Evolutionary conservation across 495 filamentous ascomycete genomes (phyloP), one percentile per base, ranked within the genome.

Genomic region (Penicillium cosmopolitanum): DNA sequence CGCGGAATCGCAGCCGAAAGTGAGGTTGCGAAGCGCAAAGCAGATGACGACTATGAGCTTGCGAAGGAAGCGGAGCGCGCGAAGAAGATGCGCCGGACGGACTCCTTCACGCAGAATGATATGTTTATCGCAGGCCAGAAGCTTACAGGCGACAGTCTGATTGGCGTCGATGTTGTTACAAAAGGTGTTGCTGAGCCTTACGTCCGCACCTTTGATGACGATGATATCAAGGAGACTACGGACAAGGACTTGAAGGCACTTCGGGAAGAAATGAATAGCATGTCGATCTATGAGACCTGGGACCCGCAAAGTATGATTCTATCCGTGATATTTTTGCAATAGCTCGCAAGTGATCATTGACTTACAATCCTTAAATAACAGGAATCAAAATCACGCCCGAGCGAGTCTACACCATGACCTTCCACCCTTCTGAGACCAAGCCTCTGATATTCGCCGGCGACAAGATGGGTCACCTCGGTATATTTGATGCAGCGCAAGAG

Each of bases 331-430:
- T 50, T 40, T 0, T 31, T 58, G 36, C 18, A 15, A 31, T n/a
- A 16, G 47, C 25, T 50, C 25, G n/a, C 21, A n/a, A 28, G 16
- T 28, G 28, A 42, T 61, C 34, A 54, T 31, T 56, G 18, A 40
- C 50, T 34, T 2, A 51, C 50, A 33, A 35, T 51, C 15, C 10
- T 38, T 38, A 13, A 28, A 11, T 13, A 63, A 50, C 35, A 92
- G 90, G 90, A 44, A 95, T 98, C 69, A 98, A 98, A 66, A 85
- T 98, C 51, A 94, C 90, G 0, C 93, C 92, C 0, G 93, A 98
- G 71, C 81, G 95, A 56, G 85, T 97, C 15, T 97, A 96, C 67
- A 79, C 89, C 12, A 84, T 98, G 68, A 88, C 87, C 10, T 96
- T 98, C 61, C 95, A 98, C 66, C 95, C 96, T 0, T 91, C 87